phyloP scores from a whole-genome alignment of 2,329 filamentous ascomycete genomes.

The Sclerotinia borealis region DNA sequence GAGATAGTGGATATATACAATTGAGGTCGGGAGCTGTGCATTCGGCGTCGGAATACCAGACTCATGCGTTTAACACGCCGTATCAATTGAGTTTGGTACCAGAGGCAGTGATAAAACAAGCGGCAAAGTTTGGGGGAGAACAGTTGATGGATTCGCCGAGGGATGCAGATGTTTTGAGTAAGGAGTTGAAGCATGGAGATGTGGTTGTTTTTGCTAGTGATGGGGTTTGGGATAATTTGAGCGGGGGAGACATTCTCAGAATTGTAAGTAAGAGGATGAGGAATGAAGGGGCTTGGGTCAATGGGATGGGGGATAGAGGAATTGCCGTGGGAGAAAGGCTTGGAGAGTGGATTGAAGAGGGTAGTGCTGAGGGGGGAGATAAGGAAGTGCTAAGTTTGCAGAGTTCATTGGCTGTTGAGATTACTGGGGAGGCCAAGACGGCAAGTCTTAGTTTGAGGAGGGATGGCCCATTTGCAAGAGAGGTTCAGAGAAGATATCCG shows the following conservation, averaged over 20 bases:
- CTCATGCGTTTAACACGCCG: constrained; percentile 95
- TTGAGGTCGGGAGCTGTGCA: constrained; percentile 81
- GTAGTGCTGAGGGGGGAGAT: constrained; percentile 32
- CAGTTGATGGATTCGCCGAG: constrained; percentile 77
- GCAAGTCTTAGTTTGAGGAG: constrained; percentile 76
- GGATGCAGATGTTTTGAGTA: constrained; percentile 74
- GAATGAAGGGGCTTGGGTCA: constrained; percentile 65
- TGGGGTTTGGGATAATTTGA: constrained; percentile 93
- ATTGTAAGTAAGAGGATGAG: constrained; percentile 75
- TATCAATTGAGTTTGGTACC: constrained; percentile 91
- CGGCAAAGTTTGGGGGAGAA: constrained; percentile 74
- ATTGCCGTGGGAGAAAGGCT: constrained; percentile 60
- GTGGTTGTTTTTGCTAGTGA: constrained; percentile 92
- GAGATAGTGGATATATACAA: constrained; percentile 89
- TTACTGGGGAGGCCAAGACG: constrained; percentile 75
- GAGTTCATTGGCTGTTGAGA: constrained; percentile 68
- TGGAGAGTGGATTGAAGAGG: constrained; percentile 43
- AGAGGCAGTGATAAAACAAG: constrained; percentile 68
- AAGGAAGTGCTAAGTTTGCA: constrained; percentile 54
- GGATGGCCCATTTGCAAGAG: constrained; percentile 90
- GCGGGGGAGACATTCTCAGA: constrained; percentile 79
- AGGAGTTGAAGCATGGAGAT: constrained; percentile 80
- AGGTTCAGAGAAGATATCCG: constrained; percentile 83
- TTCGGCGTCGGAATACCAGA: constrained; percentile 77
- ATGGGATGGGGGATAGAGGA: constrained; percentile 48